Percentiles rank a stretch among this genome's conserved stretches.
Conservation (phyloP, 2,329 filamentous ascomycete species). For the Zymoseptoria pseudotritici region DNA sequence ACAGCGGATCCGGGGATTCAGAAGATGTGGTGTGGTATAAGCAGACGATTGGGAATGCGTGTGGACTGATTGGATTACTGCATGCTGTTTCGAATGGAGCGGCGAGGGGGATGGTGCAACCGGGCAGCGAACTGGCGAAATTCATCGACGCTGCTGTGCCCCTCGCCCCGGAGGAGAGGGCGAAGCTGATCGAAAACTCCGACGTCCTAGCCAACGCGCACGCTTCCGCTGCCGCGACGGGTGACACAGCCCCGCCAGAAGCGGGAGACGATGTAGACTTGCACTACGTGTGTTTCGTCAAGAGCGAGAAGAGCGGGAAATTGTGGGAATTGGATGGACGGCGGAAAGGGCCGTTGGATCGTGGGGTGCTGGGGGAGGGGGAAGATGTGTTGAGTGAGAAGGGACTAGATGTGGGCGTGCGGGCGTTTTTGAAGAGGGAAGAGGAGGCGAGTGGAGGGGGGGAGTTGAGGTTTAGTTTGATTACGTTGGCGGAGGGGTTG, state of each 20-base stretch:
- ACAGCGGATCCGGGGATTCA: constrained; percentile 56
- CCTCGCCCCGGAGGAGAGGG: constrained; percentile 58
- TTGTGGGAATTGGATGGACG: constrained; percentile 77
- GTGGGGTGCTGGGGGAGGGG: constrained; percentile 38
- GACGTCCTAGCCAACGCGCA: constrained; percentile 71
- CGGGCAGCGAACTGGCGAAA: constrained; percentile 52
- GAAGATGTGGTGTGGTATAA: constrained; percentile 90
- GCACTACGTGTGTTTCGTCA: constrained; percentile 94
- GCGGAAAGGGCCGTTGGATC: constrained; percentile 64
- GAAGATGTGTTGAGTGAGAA: constrained; percentile 56
- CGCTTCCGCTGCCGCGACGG: constrained; percentile 64
- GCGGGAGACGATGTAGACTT: constrained; percentile 80
- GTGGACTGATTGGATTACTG: constrained; percentile 79
- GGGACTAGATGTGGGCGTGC: constrained; percentile 64
- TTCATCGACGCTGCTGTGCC: constrained; percentile 65
- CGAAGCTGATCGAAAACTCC: constrained; percentile 69
- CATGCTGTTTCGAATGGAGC: constrained; percentile 76
- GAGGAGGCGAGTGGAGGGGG: constrained; percentile 44
- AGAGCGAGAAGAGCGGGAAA: constrained; percentile 56
- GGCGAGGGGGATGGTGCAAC: constrained; percentile 53
- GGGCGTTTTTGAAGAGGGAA: constrained; percentile 53
- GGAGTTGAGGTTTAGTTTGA: constrained; percentile 56
- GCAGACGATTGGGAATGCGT: constrained; percentile 91
- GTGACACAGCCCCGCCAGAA: constrained; percentile 70
- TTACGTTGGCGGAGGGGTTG: constrained; percentile 51